phyloP scores from a whole-genome alignment of 148 eudicot genomes.

The Fagopyrum esculentum region DNA sequence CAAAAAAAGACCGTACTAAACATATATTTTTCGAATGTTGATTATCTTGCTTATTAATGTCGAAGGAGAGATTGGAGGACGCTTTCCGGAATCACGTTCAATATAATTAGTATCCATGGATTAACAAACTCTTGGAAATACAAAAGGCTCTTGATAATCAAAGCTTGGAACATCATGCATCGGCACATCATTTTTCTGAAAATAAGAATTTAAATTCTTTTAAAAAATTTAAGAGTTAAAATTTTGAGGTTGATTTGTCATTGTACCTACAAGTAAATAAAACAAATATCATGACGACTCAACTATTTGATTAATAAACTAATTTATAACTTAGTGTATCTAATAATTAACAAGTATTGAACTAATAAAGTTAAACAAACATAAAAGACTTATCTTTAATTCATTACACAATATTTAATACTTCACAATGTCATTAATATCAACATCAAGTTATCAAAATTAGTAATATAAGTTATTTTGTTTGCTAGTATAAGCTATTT shows the following conservation, averaged over 20 bases:
- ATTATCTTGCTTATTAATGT: background rate
- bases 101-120: background rate
- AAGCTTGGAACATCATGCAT: background rate
- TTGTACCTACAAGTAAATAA: too few relatives aligned
- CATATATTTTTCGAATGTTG: background rate
- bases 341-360: too few relatives aligned
- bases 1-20: background rate
- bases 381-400: too few relatives aligned
- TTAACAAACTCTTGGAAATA: background rate
- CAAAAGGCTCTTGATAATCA: background rate
- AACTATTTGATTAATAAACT: too few relatives aligned
- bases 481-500: too few relatives aligned
- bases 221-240: background rate
- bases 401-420: too few relatives aligned
- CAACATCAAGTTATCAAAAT: too few relatives aligned
- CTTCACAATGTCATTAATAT: too few relatives aligned
- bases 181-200: background rate
- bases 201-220: background rate
- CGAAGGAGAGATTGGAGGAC: background rate
- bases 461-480: too few relatives aligned
- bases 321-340: too few relatives aligned
- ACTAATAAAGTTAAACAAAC: too few relatives aligned
- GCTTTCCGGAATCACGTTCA: background rate
- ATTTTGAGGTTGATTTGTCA: background rate
- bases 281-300: background rate